Evolutionary conservation across 2,329 filamentous ascomycete species (phyloP).

Genomic region (Alternaria novae-zelandiae): DNA sequence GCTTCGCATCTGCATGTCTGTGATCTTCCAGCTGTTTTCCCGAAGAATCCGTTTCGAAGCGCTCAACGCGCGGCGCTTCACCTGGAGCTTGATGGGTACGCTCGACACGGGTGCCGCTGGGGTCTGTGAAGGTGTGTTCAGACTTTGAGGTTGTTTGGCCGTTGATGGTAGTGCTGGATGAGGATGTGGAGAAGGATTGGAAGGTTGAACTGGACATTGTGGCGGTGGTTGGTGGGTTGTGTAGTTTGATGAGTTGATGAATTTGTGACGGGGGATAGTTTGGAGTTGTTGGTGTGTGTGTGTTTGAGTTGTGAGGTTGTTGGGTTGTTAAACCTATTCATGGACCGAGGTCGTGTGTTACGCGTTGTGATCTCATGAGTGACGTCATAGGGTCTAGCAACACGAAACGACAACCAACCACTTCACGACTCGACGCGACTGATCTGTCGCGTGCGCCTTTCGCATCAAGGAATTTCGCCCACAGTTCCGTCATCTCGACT

Average conservation of each 20-base stretch:
- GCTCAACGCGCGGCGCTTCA: slow-evolving; percentile 33
- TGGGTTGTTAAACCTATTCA: background rate
- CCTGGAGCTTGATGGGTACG: slow-evolving; percentile 37
- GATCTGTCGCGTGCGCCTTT: no score
- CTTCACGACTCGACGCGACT: no score
- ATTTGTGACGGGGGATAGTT: background rate
- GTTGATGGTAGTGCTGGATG: slow-evolving; percentile 32
- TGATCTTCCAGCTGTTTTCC: slow-evolving; percentile 26
- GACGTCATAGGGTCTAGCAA: slow-evolving; percentile 14
- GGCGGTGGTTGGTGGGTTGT: slow-evolving; percentile 6
- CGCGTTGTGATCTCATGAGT: slow-evolving; percentile 17
- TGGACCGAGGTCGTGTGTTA: background rate
- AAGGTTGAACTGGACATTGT: slow-evolving; percentile 26
- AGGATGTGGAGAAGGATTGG: slow-evolving; percentile 36
- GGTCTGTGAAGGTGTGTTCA: slow-evolving; percentile 33
- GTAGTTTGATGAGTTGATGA: background rate
- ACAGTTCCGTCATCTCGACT: no score
- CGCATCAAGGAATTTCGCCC: no score
- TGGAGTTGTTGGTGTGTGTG: background rate
- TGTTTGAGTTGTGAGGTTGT: background rate
- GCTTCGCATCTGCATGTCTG: slow-evolving; percentile 5
- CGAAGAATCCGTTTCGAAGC: slow-evolving; percentile 26
- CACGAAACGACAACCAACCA: no score
- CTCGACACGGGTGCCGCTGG: slow-evolving; percentile 36
- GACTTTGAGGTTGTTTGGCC: slow-evolving; percentile 35